phyloP scores from a whole-genome alignment of 2,329 filamentous ascomycete genomes.

The Fusarium sp. region DNA sequence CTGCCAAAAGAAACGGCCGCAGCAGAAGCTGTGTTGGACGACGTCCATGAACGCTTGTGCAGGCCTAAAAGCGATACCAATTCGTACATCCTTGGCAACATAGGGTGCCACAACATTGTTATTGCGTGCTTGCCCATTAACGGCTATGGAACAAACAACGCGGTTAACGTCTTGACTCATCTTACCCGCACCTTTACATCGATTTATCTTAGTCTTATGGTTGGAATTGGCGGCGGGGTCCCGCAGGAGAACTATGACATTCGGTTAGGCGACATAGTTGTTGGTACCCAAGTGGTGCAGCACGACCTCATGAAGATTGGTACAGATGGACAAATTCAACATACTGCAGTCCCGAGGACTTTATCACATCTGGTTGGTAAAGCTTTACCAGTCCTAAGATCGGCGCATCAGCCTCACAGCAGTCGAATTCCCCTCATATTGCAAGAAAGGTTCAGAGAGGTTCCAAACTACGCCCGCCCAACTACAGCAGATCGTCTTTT shows the following conservation, averaged over 20 bases:
- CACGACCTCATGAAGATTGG: background rate
- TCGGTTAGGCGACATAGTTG: background rate
- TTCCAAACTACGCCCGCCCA: background rate
- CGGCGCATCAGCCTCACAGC: background rate
- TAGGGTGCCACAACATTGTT: background rate
- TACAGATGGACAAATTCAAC: background rate
- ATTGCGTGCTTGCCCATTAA: background rate
- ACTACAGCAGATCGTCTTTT: background rate
- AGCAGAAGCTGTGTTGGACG: conserved; percentile 6
- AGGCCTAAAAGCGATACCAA: background rate
- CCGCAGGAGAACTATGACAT: accelerated
- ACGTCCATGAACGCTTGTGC: background rate
- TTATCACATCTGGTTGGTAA: background rate
- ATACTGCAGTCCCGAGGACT: background rate
- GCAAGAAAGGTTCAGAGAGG: accelerated
- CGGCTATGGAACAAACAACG: background rate
- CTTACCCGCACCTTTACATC: background rate
- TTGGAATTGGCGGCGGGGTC: background rate
- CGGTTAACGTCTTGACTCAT: background rate
- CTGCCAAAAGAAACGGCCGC: conserved; percentile 5
- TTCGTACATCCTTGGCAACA: background rate
- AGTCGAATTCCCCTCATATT: background rate
- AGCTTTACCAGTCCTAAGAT: accelerated
- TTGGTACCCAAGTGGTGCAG: background rate
- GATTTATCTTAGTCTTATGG: background rate